Base-by-base conservation (phyloP, 148 eudicot genomes). In the Gaultheria prostrata region DNA sequence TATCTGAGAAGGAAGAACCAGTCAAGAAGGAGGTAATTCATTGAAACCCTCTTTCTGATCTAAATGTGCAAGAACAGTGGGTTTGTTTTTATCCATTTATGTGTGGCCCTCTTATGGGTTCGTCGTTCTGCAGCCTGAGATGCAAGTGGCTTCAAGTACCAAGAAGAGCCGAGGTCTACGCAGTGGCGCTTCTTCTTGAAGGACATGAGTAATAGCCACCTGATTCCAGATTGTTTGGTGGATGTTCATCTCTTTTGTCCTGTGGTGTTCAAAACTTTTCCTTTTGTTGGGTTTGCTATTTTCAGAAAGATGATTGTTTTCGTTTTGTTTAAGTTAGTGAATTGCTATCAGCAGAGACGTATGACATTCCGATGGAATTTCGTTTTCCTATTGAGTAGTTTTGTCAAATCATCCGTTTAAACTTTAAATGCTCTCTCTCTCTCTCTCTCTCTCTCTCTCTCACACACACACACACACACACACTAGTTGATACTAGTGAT, bases 1-100 rank as follows among this genome's bases (percentile, higher is more conserved):
- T 91, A 73, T 89, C 93, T 30, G 91, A 91, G 79, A 91, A 91
- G 83, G 93, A 91, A 85, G 93, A 91, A 77, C 83, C 93, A 7
- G 93, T 91, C 20, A 87, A 85, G 78, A 91, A 91, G 78, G 93
- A 91, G 92, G 92, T 90, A 85, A 71, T 46, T 14, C 35, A 3
- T 74, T 59, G 18, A 59, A 18, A 43, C 24, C 21, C 20, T 51
- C 0, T 53, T n/a, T 57, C 45, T 26, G 14, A 39, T 30, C 7
- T 15, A 74, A 39, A 74, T 18, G 14, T 2, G 35, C 43, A 7
- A 18, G n/a, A n/a, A 33, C 9, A 45, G 8, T 43, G 17, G 71
- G 35, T 11, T 11, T 46, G 30, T 48, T 51, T 24, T 46, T 12
- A 26, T 20, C 10, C 8, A 35, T 61, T 14, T 61, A 33, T 26